phyloP scores from a whole-genome alignment of 805 yeast genomes.

The Saccharomycopsis sp. region DNA sequence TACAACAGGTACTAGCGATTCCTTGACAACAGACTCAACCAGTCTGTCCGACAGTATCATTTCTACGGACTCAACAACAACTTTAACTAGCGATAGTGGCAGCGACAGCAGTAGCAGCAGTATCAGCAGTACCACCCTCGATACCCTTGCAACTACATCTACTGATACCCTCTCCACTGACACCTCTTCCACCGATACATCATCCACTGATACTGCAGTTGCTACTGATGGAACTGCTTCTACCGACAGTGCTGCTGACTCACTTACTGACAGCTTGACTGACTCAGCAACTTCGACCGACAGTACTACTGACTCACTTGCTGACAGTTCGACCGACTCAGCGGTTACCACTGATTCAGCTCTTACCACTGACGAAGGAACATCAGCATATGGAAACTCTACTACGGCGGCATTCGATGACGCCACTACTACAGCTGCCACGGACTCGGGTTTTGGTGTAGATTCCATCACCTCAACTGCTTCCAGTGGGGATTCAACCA shows the following conservation, averaged over 20 bases:
- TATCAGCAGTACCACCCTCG: conserved; percentile 10
- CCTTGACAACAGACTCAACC: background rate
- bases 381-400: background rate
- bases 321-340: background rate
- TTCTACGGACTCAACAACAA: background rate
- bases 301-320: background rate
- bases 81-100: background rate
- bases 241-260: background rate
- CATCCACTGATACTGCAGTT: background rate
- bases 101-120: conserved; percentile 8
- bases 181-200: background rate
- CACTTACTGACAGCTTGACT: background rate
- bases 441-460: no score
- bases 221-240: background rate
- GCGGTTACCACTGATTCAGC: conserved; percentile 1
- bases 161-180: background rate
- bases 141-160: background rate
- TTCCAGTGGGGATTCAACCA: no score
- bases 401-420: background rate
- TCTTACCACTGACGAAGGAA: background rate
- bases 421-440: background rate
- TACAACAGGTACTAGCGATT: background rate
- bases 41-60: background rate
- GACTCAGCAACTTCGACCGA: background rate
- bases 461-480: background rate